Base-by-base conservation (phyloP, 169 alveolate genomes). In the Plasmodium inui region DNA sequence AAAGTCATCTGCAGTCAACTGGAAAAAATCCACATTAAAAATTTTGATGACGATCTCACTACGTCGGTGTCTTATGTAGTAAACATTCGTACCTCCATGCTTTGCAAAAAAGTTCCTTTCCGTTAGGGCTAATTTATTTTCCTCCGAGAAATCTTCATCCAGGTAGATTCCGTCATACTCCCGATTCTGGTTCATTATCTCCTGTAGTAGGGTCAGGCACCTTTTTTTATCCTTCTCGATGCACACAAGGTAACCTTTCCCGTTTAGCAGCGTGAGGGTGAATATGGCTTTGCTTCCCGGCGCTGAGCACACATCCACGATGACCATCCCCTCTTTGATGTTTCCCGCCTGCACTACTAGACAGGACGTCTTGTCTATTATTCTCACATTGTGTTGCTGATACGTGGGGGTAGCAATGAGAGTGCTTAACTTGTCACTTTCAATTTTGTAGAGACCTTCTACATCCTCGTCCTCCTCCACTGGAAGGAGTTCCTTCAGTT, bases 241-340 rank as follows among this genome's bases (percentile, higher is more conserved):
- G n/a, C 95, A 90, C 82, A 90, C 82, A 53, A 90, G 73, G 37
- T 67, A 90, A n/a, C 95, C 95, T 39, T 90, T 81, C 37, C 81
- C 73, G 26, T 90, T 80, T 71, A 90, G 71, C 22, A 17, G 34
- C 17, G 39, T 10, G 14, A 81, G 57, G 53, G 81, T 70, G 32
- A 37, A 82, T 17, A 90, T 90, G 37, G 95, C 95, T 70, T 90
- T 90, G 55, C 95, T 90, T 7, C 95, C 95, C 10, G 95, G 95
- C 6, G 95, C 82, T 17, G 95, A 90, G 34, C 95, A 90, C 14
- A 90, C 46, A 71, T 90, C 95, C 14, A 90, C 91, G 74, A 90
- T 37, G 17, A 72, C 76, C 90, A 81, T 90, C 7, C 95, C 95
- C 19, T 44, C 57, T 90, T 90, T 80, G 34, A 90, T 90, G 14